Conservation (phyloP, 495 filamentous ascomycete genomes). For the Lasiosphaeria ovina region DNA sequence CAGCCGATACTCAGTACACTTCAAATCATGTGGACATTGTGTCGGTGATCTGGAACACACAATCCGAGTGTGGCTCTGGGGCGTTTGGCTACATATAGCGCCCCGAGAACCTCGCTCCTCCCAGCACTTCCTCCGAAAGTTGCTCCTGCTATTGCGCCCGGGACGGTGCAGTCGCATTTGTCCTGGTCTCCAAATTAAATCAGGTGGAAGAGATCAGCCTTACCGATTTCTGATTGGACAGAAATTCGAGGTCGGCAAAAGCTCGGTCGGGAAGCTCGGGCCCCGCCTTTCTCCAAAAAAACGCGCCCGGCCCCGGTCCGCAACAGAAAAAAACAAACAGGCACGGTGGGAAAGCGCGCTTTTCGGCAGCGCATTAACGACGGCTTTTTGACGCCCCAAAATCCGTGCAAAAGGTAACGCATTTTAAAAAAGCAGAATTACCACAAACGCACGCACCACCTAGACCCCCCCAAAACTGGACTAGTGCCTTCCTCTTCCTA, state of each 20-base stretch:
- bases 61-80: too few species aligned
- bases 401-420: conserved; percentile 5
- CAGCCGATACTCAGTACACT: too few species aligned
- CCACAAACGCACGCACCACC: background rate
- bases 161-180: too few species aligned
- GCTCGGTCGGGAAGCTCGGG: background rate
- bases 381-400: conserved; percentile 22
- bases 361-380: conserved; percentile 11
- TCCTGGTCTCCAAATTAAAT: too few species aligned
- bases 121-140: too few species aligned
- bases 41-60: too few species aligned
- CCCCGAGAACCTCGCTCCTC: too few species aligned
- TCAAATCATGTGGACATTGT: too few species aligned
- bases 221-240: background rate
- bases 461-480: conserved; percentile 23
- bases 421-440: conserved; percentile 16
- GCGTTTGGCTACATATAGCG: too few species aligned
- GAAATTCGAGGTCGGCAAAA: background rate
- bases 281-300: background rate
- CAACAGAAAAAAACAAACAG: conserved; percentile 16
- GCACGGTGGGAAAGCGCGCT: conserved; percentile 1
- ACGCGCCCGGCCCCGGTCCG: background rate
- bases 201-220: too few species aligned
- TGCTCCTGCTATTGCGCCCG: too few species aligned
- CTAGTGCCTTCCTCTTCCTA: conserved; percentile 24